Evolutionary conservation across 495 filamentous ascomycete species (phyloP).

Genomic region (Melanomma pulvis-pyrius): DNA sequence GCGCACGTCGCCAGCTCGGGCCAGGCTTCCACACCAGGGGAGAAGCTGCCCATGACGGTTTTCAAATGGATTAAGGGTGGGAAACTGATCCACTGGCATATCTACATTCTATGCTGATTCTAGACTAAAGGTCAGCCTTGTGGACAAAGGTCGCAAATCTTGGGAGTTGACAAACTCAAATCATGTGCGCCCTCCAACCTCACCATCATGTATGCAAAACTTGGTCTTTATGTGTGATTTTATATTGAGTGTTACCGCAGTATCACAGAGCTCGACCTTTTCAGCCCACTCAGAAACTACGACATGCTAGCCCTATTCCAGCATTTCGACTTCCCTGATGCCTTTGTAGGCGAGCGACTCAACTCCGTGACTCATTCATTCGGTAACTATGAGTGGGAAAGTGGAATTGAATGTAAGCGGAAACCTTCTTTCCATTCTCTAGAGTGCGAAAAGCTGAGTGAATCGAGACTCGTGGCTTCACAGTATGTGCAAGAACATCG

Average conservation of each 20-base stretch:
- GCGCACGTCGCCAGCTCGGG: neutral
- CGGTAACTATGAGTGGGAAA: conserved; percentile 3
- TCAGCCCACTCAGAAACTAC: neutral
- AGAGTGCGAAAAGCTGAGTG: neutral
- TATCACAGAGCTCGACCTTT: neutral
- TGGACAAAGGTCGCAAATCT: neutral
- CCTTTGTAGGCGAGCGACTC: conserved; percentile 18
- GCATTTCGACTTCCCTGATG: conserved; percentile 15
- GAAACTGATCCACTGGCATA: no score
- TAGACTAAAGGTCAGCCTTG: neutral
- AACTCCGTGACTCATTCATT: conserved; percentile 29
- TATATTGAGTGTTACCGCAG: no score
- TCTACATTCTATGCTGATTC: neutral
- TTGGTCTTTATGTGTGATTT: neutral
- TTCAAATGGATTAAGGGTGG: neutral
- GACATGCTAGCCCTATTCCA: conserved; percentile 22
- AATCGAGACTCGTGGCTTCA: conserved; percentile 26
- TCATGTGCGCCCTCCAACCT: neutral
- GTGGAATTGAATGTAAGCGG: conserved; percentile 19
- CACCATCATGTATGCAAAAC: neutral
- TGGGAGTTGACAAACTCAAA: neutral
- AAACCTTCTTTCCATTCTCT: neutral
- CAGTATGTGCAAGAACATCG: conserved; percentile 29
- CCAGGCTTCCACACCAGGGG: neutral
- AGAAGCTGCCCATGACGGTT: neutral